phyloP scores from a whole-genome alignment of 1,139 yeast species.

The Blastobotrys buckinghamii region DNA sequence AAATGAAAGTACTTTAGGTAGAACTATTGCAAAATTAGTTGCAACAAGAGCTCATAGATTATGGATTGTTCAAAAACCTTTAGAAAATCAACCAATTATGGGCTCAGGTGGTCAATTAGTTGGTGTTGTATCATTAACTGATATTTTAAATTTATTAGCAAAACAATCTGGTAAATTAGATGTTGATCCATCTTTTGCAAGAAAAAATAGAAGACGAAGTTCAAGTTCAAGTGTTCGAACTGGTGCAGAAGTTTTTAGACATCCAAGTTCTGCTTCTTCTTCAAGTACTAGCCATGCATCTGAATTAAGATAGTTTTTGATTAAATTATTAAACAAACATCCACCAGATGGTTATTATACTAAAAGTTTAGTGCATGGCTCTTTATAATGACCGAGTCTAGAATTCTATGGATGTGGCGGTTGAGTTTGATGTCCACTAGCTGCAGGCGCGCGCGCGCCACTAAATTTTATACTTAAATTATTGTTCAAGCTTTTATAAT shows the following conservation, averaged over 20 bases:
- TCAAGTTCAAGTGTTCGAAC: constrained; percentile 32
- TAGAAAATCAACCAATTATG: constrained; percentile 16
- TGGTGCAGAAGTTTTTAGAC: constrained; percentile 7
- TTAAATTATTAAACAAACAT: too few relatives aligned
- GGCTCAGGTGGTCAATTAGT: constrained; percentile 43
- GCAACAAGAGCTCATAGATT: constrained; percentile 92
- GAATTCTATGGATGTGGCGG: too few relatives aligned
- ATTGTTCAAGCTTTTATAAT: too few relatives aligned
- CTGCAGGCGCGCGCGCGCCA: not conserved
- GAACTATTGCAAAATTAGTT: constrained; percentile 89
- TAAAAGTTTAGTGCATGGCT: too few relatives aligned
- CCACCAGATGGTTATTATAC: too few relatives aligned
- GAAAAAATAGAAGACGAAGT: constrained; percentile 76
- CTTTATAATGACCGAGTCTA: too few relatives aligned
- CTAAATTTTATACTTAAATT: too few relatives aligned
- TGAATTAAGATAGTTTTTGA: not conserved
- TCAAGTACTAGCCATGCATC: not conserved
- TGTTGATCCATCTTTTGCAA: constrained; percentile 76
- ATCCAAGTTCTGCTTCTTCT: not conserved
- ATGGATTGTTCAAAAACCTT: constrained; percentile 75
- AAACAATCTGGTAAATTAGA: constrained; percentile 57
- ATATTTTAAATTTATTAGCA: constrained; percentile 75
- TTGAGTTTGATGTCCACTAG: too few relatives aligned
- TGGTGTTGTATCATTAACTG: constrained; percentile 90
- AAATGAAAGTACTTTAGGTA: constrained; percentile 67